These are phyloP conservation scores for Calonectria pauciramosa DNA, from an alignment of 2,329 filamentous ascomycete genomes.

Conservation along the genomic window DNA sequence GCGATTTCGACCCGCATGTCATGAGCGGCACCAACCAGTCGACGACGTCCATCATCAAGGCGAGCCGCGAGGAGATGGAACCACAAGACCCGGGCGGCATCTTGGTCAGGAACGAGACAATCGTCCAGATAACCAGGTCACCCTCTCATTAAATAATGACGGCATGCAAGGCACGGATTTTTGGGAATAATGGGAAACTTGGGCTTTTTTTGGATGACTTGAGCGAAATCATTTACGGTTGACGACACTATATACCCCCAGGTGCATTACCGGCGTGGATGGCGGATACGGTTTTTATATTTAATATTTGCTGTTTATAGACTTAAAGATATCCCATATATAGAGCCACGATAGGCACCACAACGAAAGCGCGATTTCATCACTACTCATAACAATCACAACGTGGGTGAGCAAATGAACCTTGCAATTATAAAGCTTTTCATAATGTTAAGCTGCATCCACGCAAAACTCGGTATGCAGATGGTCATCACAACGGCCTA, in stretches of 20 bases:
- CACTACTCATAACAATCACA: neutral
- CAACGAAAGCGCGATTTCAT: neutral
- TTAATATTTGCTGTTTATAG: neutral
- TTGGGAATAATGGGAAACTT: neutral
- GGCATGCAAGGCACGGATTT: neutral
- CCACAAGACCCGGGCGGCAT: conserved; percentile 30
- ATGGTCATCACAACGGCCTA: too few species aligned
- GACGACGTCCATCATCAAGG: conserved; percentile 35
- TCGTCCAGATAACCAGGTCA: neutral
- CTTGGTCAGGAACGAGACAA: conserved; percentile 43
- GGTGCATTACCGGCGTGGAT: neutral
- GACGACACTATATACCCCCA: neutral
- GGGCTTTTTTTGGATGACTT: neutral
- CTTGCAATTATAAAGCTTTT: too few species aligned
- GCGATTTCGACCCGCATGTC: conserved; percentile 40
- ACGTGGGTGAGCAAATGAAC: neutral
- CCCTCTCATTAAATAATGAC: neutral
- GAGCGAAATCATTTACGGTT: neutral
- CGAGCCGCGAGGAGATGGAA: neutral
- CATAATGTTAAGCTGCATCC: too few species aligned
- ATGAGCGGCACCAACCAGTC: conserved; percentile 31
- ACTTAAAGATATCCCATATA: neutral
- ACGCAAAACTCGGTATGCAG: too few species aligned
- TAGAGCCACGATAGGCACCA: neutral
- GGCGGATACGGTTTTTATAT: neutral